These are phyloP conservation scores for Eruca vesicaria DNA, from an alignment of 441 rosid genomes.

Conservation along the genomic window DNA sequence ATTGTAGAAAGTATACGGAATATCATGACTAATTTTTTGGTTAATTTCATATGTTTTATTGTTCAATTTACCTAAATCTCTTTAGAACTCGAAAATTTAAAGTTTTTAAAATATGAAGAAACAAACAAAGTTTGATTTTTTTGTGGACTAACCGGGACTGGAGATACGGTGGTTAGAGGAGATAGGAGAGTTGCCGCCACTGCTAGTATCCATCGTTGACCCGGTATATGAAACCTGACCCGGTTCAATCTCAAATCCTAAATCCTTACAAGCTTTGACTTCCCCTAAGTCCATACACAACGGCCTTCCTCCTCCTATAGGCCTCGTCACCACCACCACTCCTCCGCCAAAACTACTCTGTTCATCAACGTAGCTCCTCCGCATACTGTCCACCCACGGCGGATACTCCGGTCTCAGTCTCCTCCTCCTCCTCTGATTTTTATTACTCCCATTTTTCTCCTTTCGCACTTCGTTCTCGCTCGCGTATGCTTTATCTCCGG, in stretches of 20 bases:
- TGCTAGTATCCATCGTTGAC: constrained; percentile 59
- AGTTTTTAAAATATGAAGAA: neutral
- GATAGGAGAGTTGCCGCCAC: constrained; percentile 79
- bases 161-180: constrained; percentile 79
- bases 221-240: constrained; percentile 55
- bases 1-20: neutral
- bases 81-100: too few species aligned
- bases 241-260: constrained; percentile 83
- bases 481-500: constrained; percentile 55
- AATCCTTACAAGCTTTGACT: constrained; percentile 80
- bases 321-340: constrained; percentile 67
- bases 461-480: constrained; percentile 64
- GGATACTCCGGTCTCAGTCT: constrained; percentile 25
- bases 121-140: neutral
- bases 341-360: constrained; percentile 37
- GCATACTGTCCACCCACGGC: constrained; percentile 40
- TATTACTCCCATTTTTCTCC: constrained; percentile 20
- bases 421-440: constrained; percentile 29
- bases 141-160: constrained; percentile 65
- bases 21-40: neutral
- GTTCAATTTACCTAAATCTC: neutral
- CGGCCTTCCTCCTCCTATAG: constrained; percentile 67
- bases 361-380: constrained; percentile 51
- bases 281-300: constrained; percentile 84
- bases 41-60: neutral